phyloP scores from a whole-genome alignment of 441 rosid genomes.

The Lagerstroemia fauriei region DNA sequence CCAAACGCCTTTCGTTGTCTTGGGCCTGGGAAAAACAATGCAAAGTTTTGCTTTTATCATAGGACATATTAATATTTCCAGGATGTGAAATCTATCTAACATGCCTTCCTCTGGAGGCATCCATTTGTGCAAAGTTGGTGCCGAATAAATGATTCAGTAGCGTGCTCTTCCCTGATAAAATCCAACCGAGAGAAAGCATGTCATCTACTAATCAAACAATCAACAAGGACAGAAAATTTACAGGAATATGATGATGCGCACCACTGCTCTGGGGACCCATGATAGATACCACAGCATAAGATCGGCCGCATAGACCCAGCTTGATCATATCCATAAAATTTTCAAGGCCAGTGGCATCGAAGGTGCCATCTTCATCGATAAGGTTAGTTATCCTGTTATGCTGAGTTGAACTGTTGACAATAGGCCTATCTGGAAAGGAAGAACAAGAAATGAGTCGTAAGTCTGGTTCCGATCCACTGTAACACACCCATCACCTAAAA shows the following conservation, averaged over 20 bases:
- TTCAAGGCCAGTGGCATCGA: conserved; percentile 68
- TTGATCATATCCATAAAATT: conserved; percentile 68
- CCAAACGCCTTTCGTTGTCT: conserved; percentile 96
- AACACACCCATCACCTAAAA: no score
- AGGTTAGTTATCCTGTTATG: conserved; percentile 35
- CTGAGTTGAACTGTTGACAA: conserved; percentile 57
- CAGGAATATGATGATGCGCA: conserved; percentile 29
- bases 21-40: conserved; percentile 52
- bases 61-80: background rate
- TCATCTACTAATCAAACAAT: no score
- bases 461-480: no score
- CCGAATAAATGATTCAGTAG: conserved; percentile 76
- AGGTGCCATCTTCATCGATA: conserved; percentile 83
- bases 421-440: conserved; percentile 39
- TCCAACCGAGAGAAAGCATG: no score
- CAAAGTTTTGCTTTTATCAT: background rate
- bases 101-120: conserved; percentile 72
- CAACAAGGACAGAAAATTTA: no score
- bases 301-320: conserved; percentile 75
- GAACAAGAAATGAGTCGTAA: no score
- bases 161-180: conserved; percentile 44
- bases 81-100: conserved; percentile 10
- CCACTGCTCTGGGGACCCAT: conserved; percentile 99
- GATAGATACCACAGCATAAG: conserved; percentile 91
- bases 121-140: conserved; percentile 86